Evolutionary conservation across 345 rosid genomes (phyloP).

Genomic region (Microthlaspi erraticum): DNA sequence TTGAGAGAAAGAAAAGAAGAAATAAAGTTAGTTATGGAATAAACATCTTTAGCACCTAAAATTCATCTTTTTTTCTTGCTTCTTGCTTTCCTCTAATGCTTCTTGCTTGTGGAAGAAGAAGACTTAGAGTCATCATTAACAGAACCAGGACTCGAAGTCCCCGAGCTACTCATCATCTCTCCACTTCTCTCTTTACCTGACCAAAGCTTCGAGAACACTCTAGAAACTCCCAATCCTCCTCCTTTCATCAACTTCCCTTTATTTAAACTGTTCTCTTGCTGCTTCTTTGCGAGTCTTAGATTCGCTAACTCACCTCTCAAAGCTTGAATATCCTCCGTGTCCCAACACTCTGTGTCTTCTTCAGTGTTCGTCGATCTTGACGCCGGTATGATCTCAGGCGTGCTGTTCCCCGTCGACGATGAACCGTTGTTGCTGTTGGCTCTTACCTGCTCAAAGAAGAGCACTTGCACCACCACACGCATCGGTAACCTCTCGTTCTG

Average conservation of each 20-base stretch:
- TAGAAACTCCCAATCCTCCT: slow-evolving; percentile 69
- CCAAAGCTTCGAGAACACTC: slow-evolving; percentile 67
- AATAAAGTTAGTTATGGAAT: slow-evolving; percentile 21
- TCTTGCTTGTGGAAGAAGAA: slow-evolving; percentile 67
- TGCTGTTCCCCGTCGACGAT: slow-evolving; percentile 56
- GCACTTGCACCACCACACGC: slow-evolving; percentile 89
- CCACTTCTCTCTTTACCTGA: slow-evolving; percentile 64
- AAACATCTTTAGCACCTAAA: slow-evolving; percentile 25
- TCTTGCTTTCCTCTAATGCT: slow-evolving; percentile 39
- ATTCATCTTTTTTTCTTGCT: background rate
- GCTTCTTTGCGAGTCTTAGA: slow-evolving; percentile 51
- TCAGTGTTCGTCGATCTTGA: slow-evolving; percentile 81
- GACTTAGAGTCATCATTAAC: slow-evolving; percentile 70
- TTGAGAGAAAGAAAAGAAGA: background rate
- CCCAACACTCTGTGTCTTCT: slow-evolving; percentile 76
- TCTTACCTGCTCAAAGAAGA: slow-evolving; percentile 86
- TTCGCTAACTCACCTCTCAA: slow-evolving; percentile 70
- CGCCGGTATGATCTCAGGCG: slow-evolving; percentile 57
- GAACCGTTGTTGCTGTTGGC: slow-evolving; percentile 52
- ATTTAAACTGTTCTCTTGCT: slow-evolving; percentile 35
- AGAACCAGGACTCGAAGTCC: slow-evolving; percentile 81
- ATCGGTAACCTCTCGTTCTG: slow-evolving; percentile 88
- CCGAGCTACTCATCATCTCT: slow-evolving; percentile 70
- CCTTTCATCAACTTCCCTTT: slow-evolving; percentile 49
- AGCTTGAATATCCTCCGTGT: slow-evolving; percentile 63